Evolutionary conservation across 352 stramenopile genomes (phyloP).

Genomic region (Globisporangium polare): DNA sequence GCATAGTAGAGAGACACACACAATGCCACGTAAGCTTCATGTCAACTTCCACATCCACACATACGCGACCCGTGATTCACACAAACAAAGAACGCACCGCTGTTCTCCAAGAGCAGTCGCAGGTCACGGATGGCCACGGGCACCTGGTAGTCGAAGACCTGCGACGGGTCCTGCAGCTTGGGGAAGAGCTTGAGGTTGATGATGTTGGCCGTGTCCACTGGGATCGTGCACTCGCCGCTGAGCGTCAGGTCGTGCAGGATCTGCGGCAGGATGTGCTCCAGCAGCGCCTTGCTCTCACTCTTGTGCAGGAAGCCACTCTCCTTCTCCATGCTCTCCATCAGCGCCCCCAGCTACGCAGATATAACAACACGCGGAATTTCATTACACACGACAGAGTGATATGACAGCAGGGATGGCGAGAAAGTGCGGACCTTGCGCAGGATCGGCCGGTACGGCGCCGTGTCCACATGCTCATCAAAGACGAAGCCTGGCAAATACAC

Average conservation of each 20-base stretch:
- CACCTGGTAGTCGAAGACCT: constrained; percentile 83
- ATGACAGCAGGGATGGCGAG: background rate
- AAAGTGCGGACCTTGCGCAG: constrained; percentile 54
- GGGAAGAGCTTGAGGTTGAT: constrained; percentile 88
- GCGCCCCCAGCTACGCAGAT: constrained; percentile 36
- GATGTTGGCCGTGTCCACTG: constrained; percentile 77
- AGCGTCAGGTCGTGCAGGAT: constrained; percentile 72
- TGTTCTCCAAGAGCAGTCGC: constrained; percentile 66
- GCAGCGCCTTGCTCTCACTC: constrained; percentile 52
- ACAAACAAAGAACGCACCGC: constrained; percentile 28
- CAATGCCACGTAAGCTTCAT: background rate
- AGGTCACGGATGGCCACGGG: constrained; percentile 78
- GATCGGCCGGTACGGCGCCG: constrained; percentile 76
- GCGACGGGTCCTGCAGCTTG: constrained; percentile 57
- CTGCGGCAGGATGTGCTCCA: constrained; percentile 63
- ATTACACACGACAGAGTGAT: background rate
- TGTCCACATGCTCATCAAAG: constrained; percentile 72
- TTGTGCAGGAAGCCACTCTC: constrained; percentile 83
- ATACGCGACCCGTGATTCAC: background rate
- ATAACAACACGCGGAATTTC: no score
- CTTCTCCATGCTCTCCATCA: constrained; percentile 86
- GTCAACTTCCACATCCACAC: background rate
- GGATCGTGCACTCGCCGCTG: constrained; percentile 77
- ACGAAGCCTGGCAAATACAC: constrained; percentile 54
- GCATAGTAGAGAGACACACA: constrained; percentile 9